phyloP scores from a whole-genome alignment of 169 alveolate genomes.

The Eimeria sp. region DNA sequence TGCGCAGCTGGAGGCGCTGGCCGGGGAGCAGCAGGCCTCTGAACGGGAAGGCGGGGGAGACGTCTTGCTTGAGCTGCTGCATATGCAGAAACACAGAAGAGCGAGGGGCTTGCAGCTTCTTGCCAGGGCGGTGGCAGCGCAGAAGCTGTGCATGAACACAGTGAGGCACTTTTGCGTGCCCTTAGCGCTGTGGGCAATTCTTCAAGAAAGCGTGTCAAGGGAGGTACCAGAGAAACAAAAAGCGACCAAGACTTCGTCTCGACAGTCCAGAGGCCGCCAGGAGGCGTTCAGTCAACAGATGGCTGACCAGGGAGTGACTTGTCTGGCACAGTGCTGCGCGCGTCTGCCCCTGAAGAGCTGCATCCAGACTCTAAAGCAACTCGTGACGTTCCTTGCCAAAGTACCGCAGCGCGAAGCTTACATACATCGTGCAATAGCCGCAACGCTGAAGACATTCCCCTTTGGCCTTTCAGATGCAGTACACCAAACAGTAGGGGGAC shows the following conservation, averaged over 20 bases:
- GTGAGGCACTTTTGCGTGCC: slow-evolving; percentile 68
- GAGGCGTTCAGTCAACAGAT: slow-evolving; percentile 78
- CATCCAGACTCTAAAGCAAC: slow-evolving; percentile 39
- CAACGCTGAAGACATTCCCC: slow-evolving; percentile 52
- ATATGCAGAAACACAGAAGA: slow-evolving; percentile 81
- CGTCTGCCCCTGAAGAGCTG: slow-evolving; percentile 55
- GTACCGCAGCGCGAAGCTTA: slow-evolving; percentile 79
- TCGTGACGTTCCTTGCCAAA: slow-evolving; percentile 47
- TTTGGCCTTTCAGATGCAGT: slow-evolving; percentile 57
- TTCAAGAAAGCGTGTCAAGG: slow-evolving; percentile 45
- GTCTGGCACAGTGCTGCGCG: slow-evolving; percentile 64
- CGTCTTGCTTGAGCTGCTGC: slow-evolving; percentile 76
- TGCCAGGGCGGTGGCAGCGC: slow-evolving; percentile 58
- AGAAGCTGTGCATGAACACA: slow-evolving; percentile 43
- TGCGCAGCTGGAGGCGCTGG: slow-evolving; percentile 41
- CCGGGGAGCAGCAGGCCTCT: slow-evolving; percentile 28
- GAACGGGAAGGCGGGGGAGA: slow-evolving; percentile 79
- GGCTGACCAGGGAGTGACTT: slow-evolving; percentile 77
- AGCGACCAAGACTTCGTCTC: neutral
- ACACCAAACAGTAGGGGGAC: neutral
- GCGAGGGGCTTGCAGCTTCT: slow-evolving; percentile 80
- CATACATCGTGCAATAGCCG: slow-evolving; percentile 71
- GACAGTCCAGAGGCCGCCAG: slow-evolving; percentile 16
- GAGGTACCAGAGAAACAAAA: neutral
- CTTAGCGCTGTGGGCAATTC: slow-evolving; percentile 52